phyloP scores from a whole-genome alignment of 768 basidiomycete species.

The Phlegmacium glaucopus region DNA sequence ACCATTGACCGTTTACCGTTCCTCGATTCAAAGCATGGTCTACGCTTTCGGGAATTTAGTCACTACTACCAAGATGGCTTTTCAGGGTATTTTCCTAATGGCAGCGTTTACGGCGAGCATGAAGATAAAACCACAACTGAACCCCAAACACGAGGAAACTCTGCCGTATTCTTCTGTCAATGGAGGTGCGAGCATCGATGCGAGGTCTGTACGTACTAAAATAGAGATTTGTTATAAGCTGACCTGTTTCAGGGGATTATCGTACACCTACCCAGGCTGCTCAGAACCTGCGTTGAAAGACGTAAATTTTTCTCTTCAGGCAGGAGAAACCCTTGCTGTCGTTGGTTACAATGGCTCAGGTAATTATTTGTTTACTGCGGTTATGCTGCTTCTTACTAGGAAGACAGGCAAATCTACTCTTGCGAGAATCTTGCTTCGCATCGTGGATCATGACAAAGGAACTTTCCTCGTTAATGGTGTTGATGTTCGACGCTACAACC shows the following conservation, averaged over 20 bases:
- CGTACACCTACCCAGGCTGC: conserved; percentile 80
- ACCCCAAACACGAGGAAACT: conserved; percentile 53
- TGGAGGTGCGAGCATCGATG: conserved; percentile 68
- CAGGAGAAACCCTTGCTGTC: conserved; percentile 82
- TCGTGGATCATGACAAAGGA: conserved; percentile 73
- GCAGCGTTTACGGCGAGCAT: conserved; percentile 81
- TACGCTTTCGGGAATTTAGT: conserved; percentile 61
- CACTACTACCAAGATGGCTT: conserved; percentile 68
- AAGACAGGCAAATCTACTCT: conserved; percentile 80
- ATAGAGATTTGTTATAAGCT: conserved; percentile 5
- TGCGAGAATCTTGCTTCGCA: conserved; percentile 75
- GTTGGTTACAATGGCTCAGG: conserved; percentile 86
- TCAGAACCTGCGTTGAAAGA: conserved; percentile 63
- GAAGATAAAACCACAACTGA: conserved; percentile 63
- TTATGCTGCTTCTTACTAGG: conserved; percentile 7
- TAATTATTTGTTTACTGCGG: conserved; percentile 24
- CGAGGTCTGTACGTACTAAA: conserved; percentile 42
- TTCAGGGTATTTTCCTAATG: conserved; percentile 84
- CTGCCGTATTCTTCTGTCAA: conserved; percentile 43
- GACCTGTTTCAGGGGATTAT: conserved; percentile 30
- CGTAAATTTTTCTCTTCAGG: conserved; percentile 63
- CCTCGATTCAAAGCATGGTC: conserved; percentile 69
- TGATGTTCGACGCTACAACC: conserved; percentile 62
- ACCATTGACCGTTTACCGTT: conserved; percentile 78
- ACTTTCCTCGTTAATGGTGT: conserved; percentile 65